Evolutionary conservation across 2,329 filamentous ascomycete species (phyloP), one percentile per base, ranked within the genome.

Genomic region (Chalara sp.): DNA sequence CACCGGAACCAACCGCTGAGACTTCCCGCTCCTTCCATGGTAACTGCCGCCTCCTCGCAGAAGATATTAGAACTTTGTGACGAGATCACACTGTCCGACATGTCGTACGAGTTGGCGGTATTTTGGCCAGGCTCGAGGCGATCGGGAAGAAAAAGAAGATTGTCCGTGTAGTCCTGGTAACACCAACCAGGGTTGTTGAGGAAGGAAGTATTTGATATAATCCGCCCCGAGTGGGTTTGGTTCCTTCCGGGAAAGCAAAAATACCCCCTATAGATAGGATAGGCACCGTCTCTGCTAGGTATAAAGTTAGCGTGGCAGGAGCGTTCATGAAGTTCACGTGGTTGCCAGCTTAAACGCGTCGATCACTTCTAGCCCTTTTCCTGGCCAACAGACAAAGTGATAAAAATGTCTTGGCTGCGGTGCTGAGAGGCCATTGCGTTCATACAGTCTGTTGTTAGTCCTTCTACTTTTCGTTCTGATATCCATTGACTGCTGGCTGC

Each of bases 61-160:
- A 76, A 77, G 60, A 76, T 76, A 10, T 73, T 69, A 21, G 72
- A 74, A 30, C 74, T 70, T 0, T 72, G 71, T 0, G 73, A 73
- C n/a, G 75, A 70, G 47, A 81, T 82, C 44, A 76, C 69, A 11
- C 74, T 69, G 41, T 77, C 54, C 5, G 35, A 28, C 5, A 54
- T 59, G 54, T 78, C 72, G 48, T 70, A 74, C 57, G 66, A 67
- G 56, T 65, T 68, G 1, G 75, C 76, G 3, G 71, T 72, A 6
- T 75, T 71, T 50, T 76, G 70, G 44, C 73, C 75, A 1, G 76
- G 74, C 53, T 78, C 56, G 2, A 51, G 10, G 1, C 11, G 8
- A 11, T 53, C 49, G 5, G 46, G 44, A 6, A 71, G 60, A 32
- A 69, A n/a, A n/a, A n/a, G 54, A 68, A 70, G 53, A 3, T 21